Evolutionary conservation across 345 rosid genomes (phyloP).

Genomic region (Erodium maritimum): DNA sequence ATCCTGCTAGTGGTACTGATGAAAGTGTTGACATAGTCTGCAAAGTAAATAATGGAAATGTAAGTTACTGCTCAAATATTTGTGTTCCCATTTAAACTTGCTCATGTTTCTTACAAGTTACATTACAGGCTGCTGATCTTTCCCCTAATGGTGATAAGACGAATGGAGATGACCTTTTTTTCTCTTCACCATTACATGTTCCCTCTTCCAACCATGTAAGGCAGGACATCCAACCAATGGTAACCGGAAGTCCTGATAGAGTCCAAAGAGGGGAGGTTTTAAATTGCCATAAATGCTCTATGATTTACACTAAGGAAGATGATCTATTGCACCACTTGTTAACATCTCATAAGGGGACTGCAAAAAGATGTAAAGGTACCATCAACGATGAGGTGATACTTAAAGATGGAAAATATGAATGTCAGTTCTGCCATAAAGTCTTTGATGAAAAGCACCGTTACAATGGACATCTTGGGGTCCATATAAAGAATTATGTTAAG

Average conservation of each 20-base stretch:
- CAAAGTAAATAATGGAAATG: conserved; percentile 20
- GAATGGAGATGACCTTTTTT: conserved; percentile 13
- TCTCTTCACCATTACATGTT: conserved; percentile 14
- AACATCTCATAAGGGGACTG: conserved; percentile 23
- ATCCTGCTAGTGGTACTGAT: conserved; percentile 11
- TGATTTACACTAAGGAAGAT: conserved; percentile 27
- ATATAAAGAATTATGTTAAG: conserved; percentile 29
- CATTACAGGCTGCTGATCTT: conserved; percentile 22
- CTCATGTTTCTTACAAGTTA: conserved; percentile 9
- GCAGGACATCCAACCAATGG: conserved; percentile 8
- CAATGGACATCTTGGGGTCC: conserved; percentile 35
- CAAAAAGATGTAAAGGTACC: conserved; percentile 18
- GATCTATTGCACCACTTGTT: conserved; percentile 30
- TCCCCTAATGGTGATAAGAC: conserved; percentile 12
- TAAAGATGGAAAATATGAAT: conserved; percentile 36
- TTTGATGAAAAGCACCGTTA: conserved; percentile 31
- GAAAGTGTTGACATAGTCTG: conserved; percentile 9
- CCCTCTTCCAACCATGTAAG: conserved; percentile 14
- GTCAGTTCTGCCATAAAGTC: conserved; percentile 31
- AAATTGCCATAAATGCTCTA: conserved; percentile 37
- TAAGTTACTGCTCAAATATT: conserved; percentile 14
- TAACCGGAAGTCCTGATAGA: conserved; percentile 10
- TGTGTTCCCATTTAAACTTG: not conserved
- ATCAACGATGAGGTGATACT: conserved; percentile 18
- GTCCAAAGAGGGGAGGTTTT: conserved; percentile 12